Evolutionary conservation across 1,139 yeast species (phyloP).

Genomic region (Torulaspora pretoriensis): DNA sequence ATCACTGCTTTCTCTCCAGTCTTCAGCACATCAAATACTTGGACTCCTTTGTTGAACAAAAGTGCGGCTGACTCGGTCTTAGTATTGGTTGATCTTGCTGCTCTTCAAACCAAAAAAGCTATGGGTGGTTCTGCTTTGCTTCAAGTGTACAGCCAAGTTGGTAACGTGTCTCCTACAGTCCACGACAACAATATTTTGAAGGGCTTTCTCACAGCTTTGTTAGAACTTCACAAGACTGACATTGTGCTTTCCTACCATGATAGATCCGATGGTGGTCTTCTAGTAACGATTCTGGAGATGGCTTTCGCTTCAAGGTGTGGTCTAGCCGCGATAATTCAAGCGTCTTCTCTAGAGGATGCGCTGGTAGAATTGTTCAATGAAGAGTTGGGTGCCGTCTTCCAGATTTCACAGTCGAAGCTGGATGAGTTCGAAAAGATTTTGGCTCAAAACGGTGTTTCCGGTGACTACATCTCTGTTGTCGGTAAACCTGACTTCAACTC

Average conservation of each 20-base stretch:
- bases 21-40: constrained; percentile 75
- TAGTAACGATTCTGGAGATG: constrained; percentile 86
- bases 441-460: constrained; percentile 53
- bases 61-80: constrained; percentile 53
- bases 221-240: constrained; percentile 62
- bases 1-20: constrained; percentile 93
- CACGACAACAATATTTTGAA: constrained; percentile 62
- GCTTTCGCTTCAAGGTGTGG: constrained; percentile 96
- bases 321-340: constrained; percentile 44
- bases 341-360: constrained; percentile 35
- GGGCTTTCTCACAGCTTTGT: constrained; percentile 63
- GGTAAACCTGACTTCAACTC: constrained; percentile 58
- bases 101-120: constrained; percentile 47
- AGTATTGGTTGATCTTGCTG: constrained; percentile 78
- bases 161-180: constrained; percentile 79
- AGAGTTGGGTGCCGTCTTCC: constrained; percentile 97
- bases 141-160: constrained; percentile 86
- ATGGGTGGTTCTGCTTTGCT: constrained; percentile 95
- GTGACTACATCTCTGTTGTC: constrained; percentile 53
- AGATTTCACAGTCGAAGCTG: constrained; percentile 54
- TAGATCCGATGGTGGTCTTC: constrained; percentile 94
- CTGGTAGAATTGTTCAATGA: constrained; percentile 74
- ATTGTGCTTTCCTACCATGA: constrained; percentile 89
- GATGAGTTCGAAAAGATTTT: constrained; percentile 55
- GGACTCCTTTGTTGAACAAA: constrained; percentile 83